These are phyloP conservation scores for Fusarium praegraminearum DNA, from an alignment of 2,329 filamentous ascomycete genomes.

Conservation along the genomic window DNA sequence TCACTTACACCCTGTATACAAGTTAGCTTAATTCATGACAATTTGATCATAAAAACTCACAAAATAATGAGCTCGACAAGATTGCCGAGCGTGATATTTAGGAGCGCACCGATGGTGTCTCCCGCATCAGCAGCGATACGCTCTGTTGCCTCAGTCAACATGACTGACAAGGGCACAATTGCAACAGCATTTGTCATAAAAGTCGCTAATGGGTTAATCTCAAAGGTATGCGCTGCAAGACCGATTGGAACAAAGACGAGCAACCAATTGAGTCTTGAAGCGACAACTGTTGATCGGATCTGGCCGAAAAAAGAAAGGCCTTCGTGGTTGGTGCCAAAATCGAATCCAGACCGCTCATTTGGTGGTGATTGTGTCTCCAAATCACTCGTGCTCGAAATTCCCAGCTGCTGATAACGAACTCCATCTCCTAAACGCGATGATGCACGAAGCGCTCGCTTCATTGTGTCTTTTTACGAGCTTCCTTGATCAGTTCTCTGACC, in stretches of 20 bases:
- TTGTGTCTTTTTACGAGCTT: constrained; percentile 31
- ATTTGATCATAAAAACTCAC: constrained; percentile 45
- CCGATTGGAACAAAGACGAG: constrained; percentile 79
- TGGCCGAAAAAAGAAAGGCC: constrained; percentile 38
- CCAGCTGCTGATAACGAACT: constrained; percentile 41
- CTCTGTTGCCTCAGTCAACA: constrained; percentile 71
- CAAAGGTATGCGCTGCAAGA: constrained; percentile 63
- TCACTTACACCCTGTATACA: constrained; percentile 52
- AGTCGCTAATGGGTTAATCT: constrained; percentile 55
- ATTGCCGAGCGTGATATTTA: constrained; percentile 73
- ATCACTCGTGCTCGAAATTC: constrained; percentile 34
- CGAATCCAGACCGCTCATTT: constrained; percentile 29
- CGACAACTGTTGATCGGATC: constrained; percentile 48
- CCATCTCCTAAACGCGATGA: constrained; percentile 41
- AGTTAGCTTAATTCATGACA: constrained; percentile 45
- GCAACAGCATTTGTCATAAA: constrained; percentile 72
- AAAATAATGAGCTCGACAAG: constrained; percentile 73
- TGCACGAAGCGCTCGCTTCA: constrained; percentile 42
- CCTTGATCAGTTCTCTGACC: constrained; percentile 20
- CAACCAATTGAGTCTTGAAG: constrained; percentile 71
- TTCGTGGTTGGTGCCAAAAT: constrained; percentile 19
- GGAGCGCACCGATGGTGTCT: constrained; percentile 68
- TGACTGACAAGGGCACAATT: constrained; percentile 68
- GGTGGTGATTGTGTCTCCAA: constrained; percentile 42
- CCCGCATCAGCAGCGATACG: constrained; percentile 67